Evolutionary conservation across 768 basidiomycete genomes (phyloP).

Genomic region (Macrolepiota dolichaula): DNA sequence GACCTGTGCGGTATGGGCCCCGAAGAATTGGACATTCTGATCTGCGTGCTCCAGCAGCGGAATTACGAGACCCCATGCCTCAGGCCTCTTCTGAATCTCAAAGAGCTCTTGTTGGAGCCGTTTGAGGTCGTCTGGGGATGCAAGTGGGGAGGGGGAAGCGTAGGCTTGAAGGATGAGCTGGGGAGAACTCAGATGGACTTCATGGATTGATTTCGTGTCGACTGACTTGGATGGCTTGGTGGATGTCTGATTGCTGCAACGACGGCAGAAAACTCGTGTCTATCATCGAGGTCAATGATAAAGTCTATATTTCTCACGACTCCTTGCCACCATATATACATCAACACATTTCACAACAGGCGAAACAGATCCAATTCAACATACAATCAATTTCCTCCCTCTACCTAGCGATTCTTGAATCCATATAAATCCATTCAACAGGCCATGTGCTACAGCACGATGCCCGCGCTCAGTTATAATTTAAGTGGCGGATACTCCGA

Average conservation of each 20-base stretch:
- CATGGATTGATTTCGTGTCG: conserved; percentile 19
- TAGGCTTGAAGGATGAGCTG: conserved; percentile 73
- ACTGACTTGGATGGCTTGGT: conserved; percentile 60
- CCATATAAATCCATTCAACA: no score
- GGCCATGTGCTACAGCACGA: no score
- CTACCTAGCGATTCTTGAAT: no score
- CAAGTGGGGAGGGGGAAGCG: conserved; percentile 40
- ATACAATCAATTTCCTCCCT: neutral
- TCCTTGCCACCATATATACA: neutral
- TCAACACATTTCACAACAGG: neutral
- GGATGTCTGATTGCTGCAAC: conserved; percentile 47
- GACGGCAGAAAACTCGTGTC: conserved; percentile 48
- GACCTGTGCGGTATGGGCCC: conserved; percentile 90
- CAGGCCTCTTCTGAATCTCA: conserved; percentile 70
- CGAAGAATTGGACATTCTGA: conserved; percentile 89
- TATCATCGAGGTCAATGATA: conserved; percentile 20
- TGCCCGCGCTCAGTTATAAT: no score
- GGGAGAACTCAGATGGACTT: conserved; percentile 9
- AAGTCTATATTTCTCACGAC: conserved; percentile 8
- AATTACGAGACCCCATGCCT: conserved; percentile 82
- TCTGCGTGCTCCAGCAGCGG: conserved; percentile 72
- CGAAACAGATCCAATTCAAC: neutral
- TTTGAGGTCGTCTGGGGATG: conserved; percentile 58
- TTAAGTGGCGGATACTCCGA: no score
- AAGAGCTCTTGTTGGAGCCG: conserved; percentile 70